Percentiles rank a stretch among this genome's conserved stretches.
These are phyloP conservation scores for Curvularia eragrostidis DNA, from an alignment of 2,329 filamentous ascomycete species.

Conservation along the genomic window DNA sequence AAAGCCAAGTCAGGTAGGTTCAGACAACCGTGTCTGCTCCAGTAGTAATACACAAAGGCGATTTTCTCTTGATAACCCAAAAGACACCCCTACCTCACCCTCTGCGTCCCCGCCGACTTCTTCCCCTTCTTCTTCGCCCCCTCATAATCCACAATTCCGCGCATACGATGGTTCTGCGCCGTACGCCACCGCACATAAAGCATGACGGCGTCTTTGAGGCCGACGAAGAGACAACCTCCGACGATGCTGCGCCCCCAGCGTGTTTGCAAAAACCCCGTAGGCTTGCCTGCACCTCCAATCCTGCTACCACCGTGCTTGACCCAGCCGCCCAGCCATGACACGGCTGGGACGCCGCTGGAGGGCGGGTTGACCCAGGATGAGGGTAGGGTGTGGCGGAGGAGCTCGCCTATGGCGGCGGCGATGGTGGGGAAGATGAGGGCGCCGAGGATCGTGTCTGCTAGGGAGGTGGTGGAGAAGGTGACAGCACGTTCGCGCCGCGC, in stretches of 20 bases:
- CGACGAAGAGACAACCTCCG: constrained; percentile 86
- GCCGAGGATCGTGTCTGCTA: constrained; percentile 68
- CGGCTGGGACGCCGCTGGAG: constrained; percentile 20
- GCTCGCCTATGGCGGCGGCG: constrained; percentile 77
- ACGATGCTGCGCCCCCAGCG: constrained; percentile 89
- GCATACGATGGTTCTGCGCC: constrained; percentile 56
- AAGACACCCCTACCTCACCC: background rate
- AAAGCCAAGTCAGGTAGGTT: no score
- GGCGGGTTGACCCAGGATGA: constrained; percentile 65
- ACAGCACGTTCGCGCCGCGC: constrained; percentile 56
- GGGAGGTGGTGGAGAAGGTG: constrained; percentile 60
- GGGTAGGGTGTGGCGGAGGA: constrained; percentile 73
- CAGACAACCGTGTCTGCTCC: no score
- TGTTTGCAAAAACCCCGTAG: constrained; percentile 75
- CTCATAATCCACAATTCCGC: constrained; percentile 54
- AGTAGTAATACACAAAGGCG: no score
- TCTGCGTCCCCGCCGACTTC: background rate
- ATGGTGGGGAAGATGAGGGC: constrained; percentile 83
- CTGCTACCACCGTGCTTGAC: constrained; percentile 20
- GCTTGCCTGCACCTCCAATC: constrained; percentile 38
- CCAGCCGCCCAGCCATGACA: constrained; percentile 36
- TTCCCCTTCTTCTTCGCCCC: background rate
- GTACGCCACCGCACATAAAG: constrained; percentile 64
- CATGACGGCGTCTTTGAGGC: constrained; percentile 73
- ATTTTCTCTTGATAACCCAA: no score